A percentile compares a stretch with the other conserved stretches of the same genome.
phyloP scores from a whole-genome alignment of 2,329 filamentous ascomycete genomes.

The Ascochyta viciae-villosae region DNA sequence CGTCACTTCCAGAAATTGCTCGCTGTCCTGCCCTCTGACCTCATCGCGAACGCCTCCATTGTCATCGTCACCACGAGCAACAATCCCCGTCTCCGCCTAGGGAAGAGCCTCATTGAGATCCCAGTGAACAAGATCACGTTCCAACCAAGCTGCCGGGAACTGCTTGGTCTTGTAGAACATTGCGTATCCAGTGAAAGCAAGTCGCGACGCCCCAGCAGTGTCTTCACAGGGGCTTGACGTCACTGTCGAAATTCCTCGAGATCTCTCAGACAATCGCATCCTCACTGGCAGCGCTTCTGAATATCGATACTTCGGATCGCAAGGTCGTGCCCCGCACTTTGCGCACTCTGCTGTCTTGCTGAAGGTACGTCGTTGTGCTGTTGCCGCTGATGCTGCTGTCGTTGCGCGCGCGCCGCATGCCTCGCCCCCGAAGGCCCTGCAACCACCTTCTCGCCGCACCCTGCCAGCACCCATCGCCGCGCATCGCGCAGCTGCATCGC shows the following conservation, averaged over 20 bases:
- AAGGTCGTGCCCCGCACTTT: slow-evolving; percentile 38
- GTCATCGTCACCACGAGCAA: slow-evolving; percentile 42
- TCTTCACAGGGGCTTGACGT: slow-evolving; percentile 39
- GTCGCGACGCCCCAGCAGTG: slow-evolving; percentile 25
- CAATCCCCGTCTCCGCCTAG: slow-evolving; percentile 34
- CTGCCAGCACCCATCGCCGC: slow-evolving; percentile 19
- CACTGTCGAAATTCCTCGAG: slow-evolving; percentile 33
- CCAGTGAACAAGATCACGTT: slow-evolving; percentile 21
- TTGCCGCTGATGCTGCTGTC: slow-evolving; percentile 22
- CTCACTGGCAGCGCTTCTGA: slow-evolving; percentile 23
- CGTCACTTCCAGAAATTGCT: slow-evolving; percentile 44
- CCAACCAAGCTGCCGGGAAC: slow-evolving; percentile 14
- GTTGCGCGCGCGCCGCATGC: slow-evolving; percentile 22
- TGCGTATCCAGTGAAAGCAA: slow-evolving; percentile 17
- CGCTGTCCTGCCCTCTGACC: slow-evolving; percentile 44
- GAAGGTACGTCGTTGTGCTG: slow-evolving; percentile 38
- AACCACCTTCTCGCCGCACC: slow-evolving; percentile 21
- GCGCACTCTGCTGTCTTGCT: slow-evolving; percentile 25
- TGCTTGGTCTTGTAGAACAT: slow-evolving; percentile 17
- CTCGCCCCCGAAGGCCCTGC: slow-evolving; percentile 30
- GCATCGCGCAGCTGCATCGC: slow-evolving; percentile 18
- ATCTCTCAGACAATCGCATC: slow-evolving; percentile 26
- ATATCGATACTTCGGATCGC: slow-evolving; percentile 27
- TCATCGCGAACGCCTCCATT: slow-evolving; percentile 46
- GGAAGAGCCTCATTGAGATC: slow-evolving; percentile 36